Conservation (phyloP, 495 filamentous ascomycete species). For the Penicillium paxilli region DNA sequence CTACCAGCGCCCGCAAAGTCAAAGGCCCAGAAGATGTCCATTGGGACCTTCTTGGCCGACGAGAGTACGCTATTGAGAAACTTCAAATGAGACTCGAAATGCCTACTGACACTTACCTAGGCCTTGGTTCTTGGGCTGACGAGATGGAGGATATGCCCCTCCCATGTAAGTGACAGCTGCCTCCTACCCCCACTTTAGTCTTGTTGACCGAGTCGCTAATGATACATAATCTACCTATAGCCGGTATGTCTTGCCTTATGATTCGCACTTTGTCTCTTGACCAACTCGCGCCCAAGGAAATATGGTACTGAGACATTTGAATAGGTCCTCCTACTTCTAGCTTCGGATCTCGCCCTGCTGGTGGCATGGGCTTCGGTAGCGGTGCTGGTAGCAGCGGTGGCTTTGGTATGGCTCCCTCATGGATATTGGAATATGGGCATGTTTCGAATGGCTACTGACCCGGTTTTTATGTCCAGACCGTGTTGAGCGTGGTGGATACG, state of each 20-base stretch:
- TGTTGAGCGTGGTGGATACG: constrained; percentile 54
- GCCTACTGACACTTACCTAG: constrained; percentile 53
- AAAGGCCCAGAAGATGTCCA: constrained; percentile 90
- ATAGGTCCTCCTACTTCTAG: constrained; percentile 37
- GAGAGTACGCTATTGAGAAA: constrained; percentile 60
- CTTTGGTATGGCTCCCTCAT: constrained; percentile 9
- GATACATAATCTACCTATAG: constrained; percentile 20
- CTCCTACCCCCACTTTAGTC: constrained; percentile 3
- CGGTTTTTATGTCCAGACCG: constrained; percentile 31
- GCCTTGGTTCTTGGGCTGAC: constrained; percentile 94
- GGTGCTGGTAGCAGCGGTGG: constrained; percentile 27
- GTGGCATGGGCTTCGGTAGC: constrained; percentile 46
- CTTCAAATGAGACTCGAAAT: constrained; percentile 13
- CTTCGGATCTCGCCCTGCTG: constrained; percentile 47
- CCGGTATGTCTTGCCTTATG: constrained; percentile 32
- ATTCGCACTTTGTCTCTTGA: neutral
- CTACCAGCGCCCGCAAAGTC: constrained; percentile 82
- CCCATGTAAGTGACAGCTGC: constrained; percentile 56
- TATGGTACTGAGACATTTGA: constrained; percentile 7
- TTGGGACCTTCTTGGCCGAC: constrained; percentile 87
- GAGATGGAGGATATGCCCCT: constrained; percentile 89
- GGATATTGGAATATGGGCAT: neutral
- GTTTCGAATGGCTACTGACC: too few species aligned
- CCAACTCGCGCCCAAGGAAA: neutral
- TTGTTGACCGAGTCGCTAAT: constrained; percentile 19